These are phyloP conservation scores for Parafenestella ontariensis DNA, from an alignment of 2,329 filamentous ascomycete genomes.

Conservation along the genomic window DNA sequence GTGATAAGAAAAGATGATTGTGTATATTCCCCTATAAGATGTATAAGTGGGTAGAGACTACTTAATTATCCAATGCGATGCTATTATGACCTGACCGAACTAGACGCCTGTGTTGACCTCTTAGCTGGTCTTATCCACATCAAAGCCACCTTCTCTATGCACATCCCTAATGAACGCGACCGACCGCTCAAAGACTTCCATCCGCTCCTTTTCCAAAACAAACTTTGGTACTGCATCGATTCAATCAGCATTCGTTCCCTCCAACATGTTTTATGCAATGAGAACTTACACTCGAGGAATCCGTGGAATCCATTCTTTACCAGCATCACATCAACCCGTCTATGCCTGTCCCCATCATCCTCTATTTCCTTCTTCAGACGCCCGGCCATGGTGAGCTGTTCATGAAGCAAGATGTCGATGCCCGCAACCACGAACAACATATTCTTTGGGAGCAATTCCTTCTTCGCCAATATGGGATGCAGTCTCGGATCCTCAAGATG, in stretches of 20 bases:
- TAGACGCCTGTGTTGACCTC: background rate
- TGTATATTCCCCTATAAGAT: background rate
- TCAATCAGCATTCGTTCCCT: background rate
- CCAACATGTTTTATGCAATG: background rate
- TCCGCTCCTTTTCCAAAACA: conserved; percentile 21
- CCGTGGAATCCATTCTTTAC: conserved; percentile 42
- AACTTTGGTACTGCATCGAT: conserved; percentile 20
- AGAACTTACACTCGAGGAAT: conserved; percentile 36
- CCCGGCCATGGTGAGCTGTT: conserved; percentile 51
- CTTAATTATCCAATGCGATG: background rate
- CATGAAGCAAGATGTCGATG: conserved; percentile 53
- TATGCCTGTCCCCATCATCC: conserved; percentile 24
- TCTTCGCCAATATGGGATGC: conserved; percentile 46
- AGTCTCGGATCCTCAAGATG: conserved; percentile 46
- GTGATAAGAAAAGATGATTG: background rate
- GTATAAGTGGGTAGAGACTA: background rate
- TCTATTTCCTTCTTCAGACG: conserved; percentile 41
- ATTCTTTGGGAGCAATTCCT: conserved; percentile 46
- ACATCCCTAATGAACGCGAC: conserved; percentile 18
- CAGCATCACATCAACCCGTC: conserved; percentile 30
- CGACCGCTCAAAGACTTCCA: conserved; percentile 17
- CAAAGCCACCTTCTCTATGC: conserved; percentile 19
- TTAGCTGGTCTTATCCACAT: background rate
- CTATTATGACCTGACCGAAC: background rate
- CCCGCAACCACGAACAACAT: conserved; percentile 52